Percentiles rank a stretch among this genome's conserved stretches.
Conservation (phyloP, 306 rosid species). For the Cicer pinnatifidum region DNA sequence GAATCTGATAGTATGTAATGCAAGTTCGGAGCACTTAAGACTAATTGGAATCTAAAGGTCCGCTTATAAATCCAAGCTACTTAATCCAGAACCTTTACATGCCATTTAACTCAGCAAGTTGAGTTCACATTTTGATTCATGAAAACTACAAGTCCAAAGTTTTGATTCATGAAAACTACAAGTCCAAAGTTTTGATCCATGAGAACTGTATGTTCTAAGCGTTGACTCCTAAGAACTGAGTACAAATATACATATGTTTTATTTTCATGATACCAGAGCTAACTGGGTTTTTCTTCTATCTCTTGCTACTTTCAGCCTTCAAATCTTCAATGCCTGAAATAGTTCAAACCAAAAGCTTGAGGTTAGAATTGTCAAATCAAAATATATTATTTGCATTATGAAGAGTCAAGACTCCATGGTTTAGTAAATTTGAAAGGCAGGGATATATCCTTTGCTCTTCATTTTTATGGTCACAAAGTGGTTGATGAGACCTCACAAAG, state of each 20-base stretch:
- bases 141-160: neutral
- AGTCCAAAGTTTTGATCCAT: slow-evolving; percentile 3
- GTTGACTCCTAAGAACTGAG: neutral
- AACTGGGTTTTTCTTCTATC: neutral
- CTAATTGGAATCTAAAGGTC: slow-evolving; percentile 3
- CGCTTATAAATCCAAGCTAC: neutral
- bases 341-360: slow-evolving; percentile 32
- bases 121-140: slow-evolving; percentile 33
- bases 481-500: neutral
- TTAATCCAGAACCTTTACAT: slow-evolving; percentile 9
- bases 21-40: neutral
- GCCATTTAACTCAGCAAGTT: slow-evolving; percentile 17
- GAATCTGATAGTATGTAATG: neutral
- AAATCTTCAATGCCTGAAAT: slow-evolving; percentile 61
- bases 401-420: neutral
- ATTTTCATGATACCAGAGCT: neutral
- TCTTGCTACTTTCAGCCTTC: slow-evolving; percentile 42
- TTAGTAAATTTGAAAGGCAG: slow-evolving; percentile 28
- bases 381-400: neutral
- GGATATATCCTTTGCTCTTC: slow-evolving; percentile 2
- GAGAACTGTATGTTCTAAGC: neutral
- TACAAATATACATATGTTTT: neutral
- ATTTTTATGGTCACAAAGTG: neutral
- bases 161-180: slow-evolving; percentile 11
- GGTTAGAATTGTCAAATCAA: slow-evolving; percentile 25